Conservation (phyloP, 768 basidiomycete genomes). For the Kwoniella dejecticola region DNA sequence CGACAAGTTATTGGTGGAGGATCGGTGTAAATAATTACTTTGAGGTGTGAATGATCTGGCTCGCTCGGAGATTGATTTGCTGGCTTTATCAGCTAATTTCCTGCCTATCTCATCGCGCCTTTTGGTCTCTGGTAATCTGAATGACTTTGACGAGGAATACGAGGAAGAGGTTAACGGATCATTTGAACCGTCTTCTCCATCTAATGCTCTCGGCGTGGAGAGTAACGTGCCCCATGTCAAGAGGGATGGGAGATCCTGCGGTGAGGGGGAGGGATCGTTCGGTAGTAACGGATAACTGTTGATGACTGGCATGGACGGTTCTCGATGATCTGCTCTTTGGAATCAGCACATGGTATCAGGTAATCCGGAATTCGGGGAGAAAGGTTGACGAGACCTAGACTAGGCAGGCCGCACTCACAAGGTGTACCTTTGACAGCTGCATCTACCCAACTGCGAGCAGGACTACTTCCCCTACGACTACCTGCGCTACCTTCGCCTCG, state of each 20-base stretch:
- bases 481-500: conserved; percentile 19
- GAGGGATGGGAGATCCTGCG: conserved; percentile 80
- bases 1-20: conserved; percentile 36
- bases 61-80: conserved; percentile 68
- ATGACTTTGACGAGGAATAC: conserved; percentile 58
- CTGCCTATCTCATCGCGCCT: conserved; percentile 78
- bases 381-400: background rate
- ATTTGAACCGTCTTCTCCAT: conserved; percentile 56
- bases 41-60: conserved; percentile 45
- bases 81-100: conserved; percentile 76
- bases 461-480: conserved; percentile 66
- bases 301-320: conserved; percentile 56
- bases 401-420: conserved; percentile 62
- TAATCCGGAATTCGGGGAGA: background rate
- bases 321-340: conserved; percentile 70
- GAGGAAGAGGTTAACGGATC: too few relatives aligned
- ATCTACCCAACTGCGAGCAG: conserved; percentile 82
- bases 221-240: conserved; percentile 97
- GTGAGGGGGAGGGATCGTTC: conserved; percentile 80
- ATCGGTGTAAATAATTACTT: too few relatives aligned
- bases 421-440: conserved; percentile 92
- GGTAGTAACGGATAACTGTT: conserved; percentile 75
- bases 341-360: too few relatives aligned
- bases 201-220: conserved; percentile 83
- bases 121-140: conserved; percentile 76